Evolutionary conservation across 2,329 filamentous ascomycete genomes (phyloP), one percentile per base, ranked within the genome.

Genomic region (Apiospora hydei): DNA sequence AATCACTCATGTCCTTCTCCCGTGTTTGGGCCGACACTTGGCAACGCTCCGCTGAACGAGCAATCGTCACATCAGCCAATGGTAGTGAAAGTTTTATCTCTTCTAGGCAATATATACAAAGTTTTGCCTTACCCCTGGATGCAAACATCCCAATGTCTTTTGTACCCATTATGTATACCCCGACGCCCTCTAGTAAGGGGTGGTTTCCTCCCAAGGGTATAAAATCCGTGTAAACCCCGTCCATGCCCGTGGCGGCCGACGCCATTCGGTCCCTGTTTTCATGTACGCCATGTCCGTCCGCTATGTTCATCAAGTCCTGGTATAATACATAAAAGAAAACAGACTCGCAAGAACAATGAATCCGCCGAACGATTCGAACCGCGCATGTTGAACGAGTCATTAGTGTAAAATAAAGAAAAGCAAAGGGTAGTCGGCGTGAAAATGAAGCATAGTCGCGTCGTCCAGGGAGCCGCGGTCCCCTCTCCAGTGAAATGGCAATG

Each of bases 171-270:
- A 61, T 38, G 53, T 61, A 61, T 49, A 49, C 67, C 67, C 26
- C 6, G 14, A 57, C n/a, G 21, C 68, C 68, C 68, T 69, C 68
- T 69, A 57, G 30, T 69, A 69, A 69, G 68, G 47, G 68, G 30
- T 57, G 18, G 16, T 43, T 41, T 16, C 38, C 53, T 30, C 68
- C 43, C 21, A 30, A 26, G 44, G 67, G 67, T 69, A 69, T 49
- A 38, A 49, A 49, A 21, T 51, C 68, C 47, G 38, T 44, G 47
- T 51, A 8, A 57, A 57, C 21, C 38, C 47, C 57, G 18, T 41
- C 34, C 57, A 38, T 41, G 57, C 34, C 57, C 34, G 3, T 64
- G 57, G 34, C 18, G 57, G 24, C 57, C 34, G 57, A 13, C 34
- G 34, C 57, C 53, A 38, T 64, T 38, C 11, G 34, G 57, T 34